Evolutionary conservation across 2,329 filamentous ascomycete species (phyloP).

Genomic region (Trichophyton mentagrophytes): DNA sequence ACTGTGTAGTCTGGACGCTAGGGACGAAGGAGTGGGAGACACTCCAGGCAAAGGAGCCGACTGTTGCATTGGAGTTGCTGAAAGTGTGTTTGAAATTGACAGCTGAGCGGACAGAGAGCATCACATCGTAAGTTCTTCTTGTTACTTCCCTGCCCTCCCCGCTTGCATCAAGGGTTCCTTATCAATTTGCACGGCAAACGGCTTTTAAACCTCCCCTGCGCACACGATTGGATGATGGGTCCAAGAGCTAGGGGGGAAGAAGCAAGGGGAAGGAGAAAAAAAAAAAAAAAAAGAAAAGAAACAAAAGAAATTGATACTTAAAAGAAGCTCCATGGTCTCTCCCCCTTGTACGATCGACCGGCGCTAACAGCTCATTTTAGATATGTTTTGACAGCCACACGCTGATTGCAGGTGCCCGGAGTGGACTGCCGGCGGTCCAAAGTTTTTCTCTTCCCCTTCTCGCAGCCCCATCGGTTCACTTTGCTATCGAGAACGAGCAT

Average conservation of each 20-base stretch:
- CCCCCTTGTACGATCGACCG: background rate
- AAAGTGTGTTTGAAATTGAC: conserved; percentile 85
- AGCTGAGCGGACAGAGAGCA: conserved; percentile 74
- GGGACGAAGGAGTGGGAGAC: conserved; percentile 57
- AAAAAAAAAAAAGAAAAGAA: background rate
- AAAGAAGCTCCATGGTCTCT: background rate
- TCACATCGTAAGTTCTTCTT: conserved; percentile 41
- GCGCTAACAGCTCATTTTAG: conserved; percentile 5
- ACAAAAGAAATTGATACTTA: background rate
- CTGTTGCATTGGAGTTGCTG: conserved; percentile 71
- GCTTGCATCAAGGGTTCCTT: background rate
- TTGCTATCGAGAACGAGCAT: background rate
- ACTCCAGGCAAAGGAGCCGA: conserved; percentile 58
- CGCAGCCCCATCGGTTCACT: conserved; percentile 1
- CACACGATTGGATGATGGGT: background rate
- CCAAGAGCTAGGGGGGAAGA: too few relatives aligned
- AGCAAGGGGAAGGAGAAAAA: too few relatives aligned
- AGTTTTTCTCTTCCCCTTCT: background rate
- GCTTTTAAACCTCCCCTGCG: background rate
- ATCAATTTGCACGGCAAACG: background rate
- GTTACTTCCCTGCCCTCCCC: background rate
- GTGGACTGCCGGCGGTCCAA: background rate
- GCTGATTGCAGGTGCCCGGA: conserved; percentile 4
- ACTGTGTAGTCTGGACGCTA: conserved; percentile 73
- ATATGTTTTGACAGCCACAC: conserved; percentile 11